A percentile compares a stretch with the other conserved stretches of the same genome.
phyloP scores from a whole-genome alignment of 2,329 filamentous ascomycete genomes.

The Hypoxylon sp. region DNA sequence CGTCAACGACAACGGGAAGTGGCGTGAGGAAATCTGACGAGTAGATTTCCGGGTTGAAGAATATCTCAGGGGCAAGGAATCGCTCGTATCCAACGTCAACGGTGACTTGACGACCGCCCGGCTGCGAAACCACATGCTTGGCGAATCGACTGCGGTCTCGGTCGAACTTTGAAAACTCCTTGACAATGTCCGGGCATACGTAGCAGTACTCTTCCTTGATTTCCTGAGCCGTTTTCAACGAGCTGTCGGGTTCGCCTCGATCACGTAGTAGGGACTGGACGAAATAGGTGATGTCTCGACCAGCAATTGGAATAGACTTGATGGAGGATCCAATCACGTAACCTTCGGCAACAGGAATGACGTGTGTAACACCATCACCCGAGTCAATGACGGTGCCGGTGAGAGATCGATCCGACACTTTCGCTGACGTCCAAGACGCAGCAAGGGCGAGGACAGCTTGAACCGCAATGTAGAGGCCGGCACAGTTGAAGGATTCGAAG shows the following conservation, averaged over 20 bases:
- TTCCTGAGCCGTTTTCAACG: conserved; percentile 95
- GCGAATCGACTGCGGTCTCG: conserved; percentile 91
- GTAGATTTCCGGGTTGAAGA: conserved; percentile 99
- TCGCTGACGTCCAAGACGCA: conserved; percentile 98
- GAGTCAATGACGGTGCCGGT: conserved; percentile 99
- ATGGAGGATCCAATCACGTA: conserved; percentile 99
- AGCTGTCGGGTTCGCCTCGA: conserved; percentile 95
- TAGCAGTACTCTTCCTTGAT: conserved; percentile 99
- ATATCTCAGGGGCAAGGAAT: conserved; percentile 98
- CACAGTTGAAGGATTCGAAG: conserved; percentile 99
- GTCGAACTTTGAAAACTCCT: conserved; percentile 96
- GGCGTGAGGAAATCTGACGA: conserved; percentile 98
- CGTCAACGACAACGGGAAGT: conserved; percentile 92
- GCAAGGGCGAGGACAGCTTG: conserved; percentile 97
- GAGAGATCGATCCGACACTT: conserved; percentile 94
- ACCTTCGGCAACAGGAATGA: conserved; percentile 97
- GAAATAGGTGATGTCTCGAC: conserved; percentile 98
- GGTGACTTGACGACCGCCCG: conserved; percentile 84
- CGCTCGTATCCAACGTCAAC: conserved; percentile 98
- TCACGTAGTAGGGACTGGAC: conserved; percentile 96
- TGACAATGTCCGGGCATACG: conserved; percentile 98
- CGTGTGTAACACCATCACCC: conserved; percentile 98
- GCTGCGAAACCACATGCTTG: conserved; percentile 88
- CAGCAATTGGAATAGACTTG: conserved; percentile 98
- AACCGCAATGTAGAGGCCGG: conserved; percentile 97